Conservation (phyloP, 306 rosid genomes). For the Ammopiptanthus mongolicus region DNA sequence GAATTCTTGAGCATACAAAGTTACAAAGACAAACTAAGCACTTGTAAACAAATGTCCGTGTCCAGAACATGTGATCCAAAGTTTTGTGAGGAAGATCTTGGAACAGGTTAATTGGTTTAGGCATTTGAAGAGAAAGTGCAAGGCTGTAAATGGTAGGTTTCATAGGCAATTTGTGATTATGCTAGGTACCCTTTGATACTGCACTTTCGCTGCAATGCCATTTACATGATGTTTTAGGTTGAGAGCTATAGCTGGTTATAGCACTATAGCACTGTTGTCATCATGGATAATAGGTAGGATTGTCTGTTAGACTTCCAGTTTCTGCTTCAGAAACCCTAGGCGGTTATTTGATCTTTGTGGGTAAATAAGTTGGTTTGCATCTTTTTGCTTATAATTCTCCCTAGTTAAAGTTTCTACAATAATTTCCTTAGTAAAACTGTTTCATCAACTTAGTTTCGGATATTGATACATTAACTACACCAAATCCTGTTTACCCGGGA, state of each 20-base stretch:
- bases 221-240: not conserved
- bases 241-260: not conserved
- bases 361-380: not conserved
- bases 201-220: not conserved
- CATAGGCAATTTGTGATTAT: not conserved
- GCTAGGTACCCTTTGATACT: not conserved
- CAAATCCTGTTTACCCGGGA: too few relatives aligned
- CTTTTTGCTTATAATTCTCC: not conserved
- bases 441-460: not conserved
- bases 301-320: not conserved
- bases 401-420: not conserved
- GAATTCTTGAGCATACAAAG: not conserved
- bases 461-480: too few relatives aligned
- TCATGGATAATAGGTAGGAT: not conserved
- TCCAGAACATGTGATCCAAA: not conserved
- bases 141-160: not conserved
- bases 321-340: not conserved
- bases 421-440: not conserved
- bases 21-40: not conserved
- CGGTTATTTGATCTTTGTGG: not conserved
- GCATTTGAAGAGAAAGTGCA: not conserved
- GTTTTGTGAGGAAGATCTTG: not conserved
- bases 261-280: not conserved
- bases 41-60: not conserved
- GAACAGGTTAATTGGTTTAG: not conserved